Base-by-base conservation (phyloP, 2,329 filamentous ascomycete species). In the Claviceps cyperi region DNA sequence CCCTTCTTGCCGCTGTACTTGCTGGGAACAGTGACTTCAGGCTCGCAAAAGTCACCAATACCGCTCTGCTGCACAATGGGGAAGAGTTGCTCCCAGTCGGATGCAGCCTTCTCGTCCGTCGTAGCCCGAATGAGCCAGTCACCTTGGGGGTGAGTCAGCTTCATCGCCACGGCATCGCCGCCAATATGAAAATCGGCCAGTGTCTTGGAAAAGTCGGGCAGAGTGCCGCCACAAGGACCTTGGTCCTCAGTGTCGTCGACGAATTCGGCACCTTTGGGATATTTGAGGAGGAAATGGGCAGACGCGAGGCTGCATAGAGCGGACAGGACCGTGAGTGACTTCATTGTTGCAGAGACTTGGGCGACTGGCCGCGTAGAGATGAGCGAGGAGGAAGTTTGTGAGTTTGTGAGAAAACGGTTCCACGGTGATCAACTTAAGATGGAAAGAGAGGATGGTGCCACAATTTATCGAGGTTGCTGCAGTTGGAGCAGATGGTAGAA, bases 51-150 rank as follows among this genome's bases (percentile, higher is more conserved):
- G 47, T 65, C 61, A 49, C 78, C 77, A 2, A 74, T 63, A 15
- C 77, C 76, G 50, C 62, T 74, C 63, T 82, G 77, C 57, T 67
- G 60, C 36, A 78, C 65, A 49, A 77, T 71, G 32, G 73, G 73
- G 57, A 71, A 75, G 47, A 79, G 59, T 59, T 78, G 66, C 24
- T 73, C 71, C 78, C 78, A 81, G 59, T 72, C 73, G 19, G 66
- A 64, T 43, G 60, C 58, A 43, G 68, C 72, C 11, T 66, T 66
- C 46, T 65, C 57, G 56, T 78, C 76, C 19, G 72, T 66, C 13
- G 76, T 81, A 54, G 71, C 74, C 53, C 78, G 77, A 66, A 78
- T 75, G 15, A 81, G 68, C 73, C 72, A 81, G 50, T 67, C 75
- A 55, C 68, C 65, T 59, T 76, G 68, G 3, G 74, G 66, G 58